These are phyloP conservation scores for Primulina tabacum DNA, from an alignment of 257 asterid genomes.

Conservation along the genomic window DNA sequence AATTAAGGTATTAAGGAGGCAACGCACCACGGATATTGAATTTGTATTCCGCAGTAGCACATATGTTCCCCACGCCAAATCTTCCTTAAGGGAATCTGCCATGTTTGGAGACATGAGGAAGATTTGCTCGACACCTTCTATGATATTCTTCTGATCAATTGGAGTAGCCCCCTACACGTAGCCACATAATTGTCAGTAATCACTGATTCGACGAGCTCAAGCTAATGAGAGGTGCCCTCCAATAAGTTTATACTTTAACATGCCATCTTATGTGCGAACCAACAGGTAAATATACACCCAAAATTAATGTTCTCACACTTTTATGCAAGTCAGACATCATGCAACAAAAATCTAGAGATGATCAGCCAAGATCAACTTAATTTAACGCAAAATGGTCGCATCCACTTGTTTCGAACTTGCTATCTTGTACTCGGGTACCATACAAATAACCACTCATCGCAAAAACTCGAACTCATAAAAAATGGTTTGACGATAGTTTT, in stretches of 20 bases:
- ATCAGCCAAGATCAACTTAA: too few relatives aligned
- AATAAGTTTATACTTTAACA: neutral
- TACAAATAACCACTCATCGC: too few relatives aligned
- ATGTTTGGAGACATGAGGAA: constrained; percentile 59
- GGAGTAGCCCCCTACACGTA: constrained; percentile 66
- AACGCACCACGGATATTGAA: constrained; percentile 80
- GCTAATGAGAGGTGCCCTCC: neutral
- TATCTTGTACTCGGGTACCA: too few relatives aligned
- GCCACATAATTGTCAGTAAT: neutral
- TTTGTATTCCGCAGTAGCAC: constrained; percentile 77
- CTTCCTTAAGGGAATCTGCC: constrained; percentile 58
- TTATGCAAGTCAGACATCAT: too few relatives aligned
- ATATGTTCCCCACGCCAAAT: constrained; percentile 96
- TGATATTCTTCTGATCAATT: constrained; percentile 49
- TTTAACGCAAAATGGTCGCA: too few relatives aligned
- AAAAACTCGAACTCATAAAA: neutral
- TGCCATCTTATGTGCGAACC: neutral
- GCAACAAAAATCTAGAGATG: too few relatives aligned
- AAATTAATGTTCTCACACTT: too few relatives aligned
- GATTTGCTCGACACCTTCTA: constrained; percentile 67
- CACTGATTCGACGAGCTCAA: neutral
- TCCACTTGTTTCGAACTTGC: too few relatives aligned
- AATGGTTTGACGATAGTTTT: neutral
- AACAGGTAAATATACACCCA: neutral
- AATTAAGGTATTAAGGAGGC: constrained; percentile 12